Evolutionary conservation across 2,329 filamentous ascomycete species (phyloP).

Genomic region (Bimuria novae-zelandiae): DNA sequence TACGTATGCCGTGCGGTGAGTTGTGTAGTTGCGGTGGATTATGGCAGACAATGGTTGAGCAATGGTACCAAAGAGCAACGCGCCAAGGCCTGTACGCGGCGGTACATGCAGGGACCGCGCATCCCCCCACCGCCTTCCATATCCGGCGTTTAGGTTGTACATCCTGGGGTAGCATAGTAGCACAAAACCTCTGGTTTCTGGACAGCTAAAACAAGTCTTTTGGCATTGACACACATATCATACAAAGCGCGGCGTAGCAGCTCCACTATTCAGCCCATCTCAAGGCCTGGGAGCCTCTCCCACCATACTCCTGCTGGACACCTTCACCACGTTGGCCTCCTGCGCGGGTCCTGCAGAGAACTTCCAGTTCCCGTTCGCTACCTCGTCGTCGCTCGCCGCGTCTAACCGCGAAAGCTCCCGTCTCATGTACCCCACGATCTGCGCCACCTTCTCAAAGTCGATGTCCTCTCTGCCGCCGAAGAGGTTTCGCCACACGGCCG

Average conservation of each 20-base stretch:
- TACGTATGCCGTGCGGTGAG: neutral
- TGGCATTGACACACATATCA: neutral
- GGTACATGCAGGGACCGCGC: conserved; percentile 7
- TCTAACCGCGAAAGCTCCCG: conserved; percentile 61
- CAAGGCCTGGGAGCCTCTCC: conserved; percentile 20
- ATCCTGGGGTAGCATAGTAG: no score
- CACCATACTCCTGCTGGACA: conserved; percentile 26
- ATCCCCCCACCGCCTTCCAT: neutral
- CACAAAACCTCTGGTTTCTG: no score
- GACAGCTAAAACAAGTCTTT: no score
- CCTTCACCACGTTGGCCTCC: conserved; percentile 33
- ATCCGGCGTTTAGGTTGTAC: neutral
- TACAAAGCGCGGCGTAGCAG: conserved; percentile 1
- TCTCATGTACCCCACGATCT: conserved; percentile 67
- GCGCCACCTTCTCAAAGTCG: conserved; percentile 64
- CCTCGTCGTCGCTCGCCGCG: conserved; percentile 56
- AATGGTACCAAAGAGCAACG: neutral
- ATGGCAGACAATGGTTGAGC: neutral
- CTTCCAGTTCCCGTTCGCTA: conserved; percentile 54
- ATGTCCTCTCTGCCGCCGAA: conserved; percentile 74
- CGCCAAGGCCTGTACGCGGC: conserved; percentile 7
- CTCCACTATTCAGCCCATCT: neutral
- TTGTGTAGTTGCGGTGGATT: neutral
- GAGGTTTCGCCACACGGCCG: conserved; percentile 91
- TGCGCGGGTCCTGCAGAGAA: conserved; percentile 55